Evolutionary conservation across 2,329 filamentous ascomycete genomes (phyloP).

Genomic region (Alternaria rosae): DNA sequence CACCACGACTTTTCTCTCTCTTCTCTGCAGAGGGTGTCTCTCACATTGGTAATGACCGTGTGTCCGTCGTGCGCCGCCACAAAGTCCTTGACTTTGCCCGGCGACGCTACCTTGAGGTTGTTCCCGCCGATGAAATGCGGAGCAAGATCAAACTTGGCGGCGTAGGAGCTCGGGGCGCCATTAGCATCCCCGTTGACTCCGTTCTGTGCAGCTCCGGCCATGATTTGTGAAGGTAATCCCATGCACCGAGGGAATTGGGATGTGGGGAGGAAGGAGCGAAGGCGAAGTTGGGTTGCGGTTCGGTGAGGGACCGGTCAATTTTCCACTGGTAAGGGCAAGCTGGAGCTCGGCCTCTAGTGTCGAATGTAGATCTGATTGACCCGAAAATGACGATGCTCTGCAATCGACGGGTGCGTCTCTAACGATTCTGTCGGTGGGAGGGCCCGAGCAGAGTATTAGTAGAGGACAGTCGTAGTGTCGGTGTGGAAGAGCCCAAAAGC

Average conservation of each 20-base stretch:
- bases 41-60: conserved; percentile 97
- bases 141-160: conserved; percentile 81
- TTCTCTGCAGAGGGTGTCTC: conserved; percentile 43
- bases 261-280: conserved; percentile 15
- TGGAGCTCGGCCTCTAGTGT: conserved; percentile 34
- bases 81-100: conserved; percentile 95
- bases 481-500: conserved; percentile 13
- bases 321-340: conserved; percentile 30
- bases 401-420: conserved; percentile 2
- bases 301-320: conserved; percentile 33
- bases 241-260: conserved; percentile 31
- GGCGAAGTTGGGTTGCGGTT: conserved; percentile 17
- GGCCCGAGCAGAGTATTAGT: conserved; percentile 30
- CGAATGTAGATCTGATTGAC: conserved; percentile 22
- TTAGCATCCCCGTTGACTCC: conserved; percentile 57
- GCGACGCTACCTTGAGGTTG: conserved; percentile 78
- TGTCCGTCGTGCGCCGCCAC: conserved; percentile 88
- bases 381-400: conserved; percentile 6
- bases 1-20: background rate
- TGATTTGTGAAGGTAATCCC: conserved; percentile 39
- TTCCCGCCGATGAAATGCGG: conserved; percentile 98
- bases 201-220: conserved; percentile 44
- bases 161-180: conserved; percentile 69
- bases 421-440: conserved; percentile 29
- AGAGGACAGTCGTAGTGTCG: conserved; percentile 19